Base-by-base conservation (phyloP, 768 basidiomycete genomes). In the Antrodiella citrinella region DNA sequence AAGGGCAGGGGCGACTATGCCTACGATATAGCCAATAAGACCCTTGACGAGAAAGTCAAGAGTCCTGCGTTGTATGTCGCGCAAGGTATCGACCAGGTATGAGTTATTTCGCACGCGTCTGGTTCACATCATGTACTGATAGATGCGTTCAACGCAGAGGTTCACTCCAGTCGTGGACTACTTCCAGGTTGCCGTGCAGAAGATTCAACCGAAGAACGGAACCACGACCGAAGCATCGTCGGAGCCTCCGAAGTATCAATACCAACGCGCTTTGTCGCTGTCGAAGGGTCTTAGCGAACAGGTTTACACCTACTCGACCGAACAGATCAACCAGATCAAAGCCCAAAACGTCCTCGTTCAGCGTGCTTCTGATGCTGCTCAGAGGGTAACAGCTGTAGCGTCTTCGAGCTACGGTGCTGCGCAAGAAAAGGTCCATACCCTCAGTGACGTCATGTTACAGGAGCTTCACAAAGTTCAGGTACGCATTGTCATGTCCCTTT, bases 81-180 rank as follows among this genome's bases (percentile, higher is more conserved):
- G 0, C 76, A 80, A 55, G 84, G 75, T 18, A 79, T 90, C 51
- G 87, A 90, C 68, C 78, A 85, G 71, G 87, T 86, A 53, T 48
- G 71, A 60, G 10, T n/a, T 49, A 47, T n/a, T 21, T 51, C 38
- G 47, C 25, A 51, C 45, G 20, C 38, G 46, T 44, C 30, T 44
- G 10, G 40, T 24, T 49, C 30, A 19, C 51, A 44, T 51, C 50
- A 42, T 41, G 23, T 44, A 48, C 45, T 45, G 44, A 57, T 53
- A 57, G 19, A 51, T 60, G 58, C 54, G 53, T 26, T 49, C 51
- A 51, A 47, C 53, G 3, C 56, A 87, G 85, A 72, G 74, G 57
- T 79, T 90, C 58, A 64, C 84, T n/a, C 87, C 89, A 40, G 69
- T 90, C 45, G 79, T 91, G 26, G 78, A 90, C 61, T 82, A 79